Percentiles rank a stretch among this genome's conserved stretches.
These are phyloP conservation scores for Phyllosticta paracitricarpa DNA, from an alignment of 2,329 filamentous ascomycete genomes.

Conservation along the genomic window DNA sequence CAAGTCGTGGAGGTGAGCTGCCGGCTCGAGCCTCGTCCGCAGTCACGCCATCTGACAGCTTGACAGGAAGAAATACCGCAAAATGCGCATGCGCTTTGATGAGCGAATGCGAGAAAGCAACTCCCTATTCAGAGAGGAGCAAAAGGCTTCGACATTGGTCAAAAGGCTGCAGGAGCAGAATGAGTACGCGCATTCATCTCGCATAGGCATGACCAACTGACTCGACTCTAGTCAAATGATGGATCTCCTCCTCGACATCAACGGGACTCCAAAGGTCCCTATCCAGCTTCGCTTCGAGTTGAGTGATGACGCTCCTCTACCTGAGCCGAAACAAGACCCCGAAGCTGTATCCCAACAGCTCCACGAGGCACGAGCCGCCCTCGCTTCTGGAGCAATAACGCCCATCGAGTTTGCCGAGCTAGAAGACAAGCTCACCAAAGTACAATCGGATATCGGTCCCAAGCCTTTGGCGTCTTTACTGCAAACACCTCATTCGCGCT, in stretches of 20 bases:
- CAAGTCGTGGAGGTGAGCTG: constrained; percentile 8
- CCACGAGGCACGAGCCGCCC: constrained; percentile 26
- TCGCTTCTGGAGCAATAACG: constrained; percentile 20
- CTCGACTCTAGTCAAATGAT: constrained; percentile 60
- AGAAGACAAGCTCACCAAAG: constrained; percentile 21
- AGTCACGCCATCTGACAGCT: neutral
- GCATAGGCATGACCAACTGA: neutral
- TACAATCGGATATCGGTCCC: constrained; percentile 18
- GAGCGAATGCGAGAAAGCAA: constrained; percentile 72
- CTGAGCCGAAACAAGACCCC: constrained; percentile 12
- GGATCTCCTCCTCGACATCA: constrained; percentile 82
- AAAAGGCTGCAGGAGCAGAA: constrained; percentile 83
- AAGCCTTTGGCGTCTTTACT: constrained; percentile 29
- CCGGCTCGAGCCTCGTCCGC: neutral
- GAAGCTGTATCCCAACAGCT: constrained; percentile 19
- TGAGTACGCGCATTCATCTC: constrained; percentile 54
- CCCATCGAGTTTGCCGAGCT: constrained; percentile 21
- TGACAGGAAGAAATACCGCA: constrained; percentile 79
- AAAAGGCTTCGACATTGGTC: constrained; percentile 68
- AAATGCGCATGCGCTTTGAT: constrained; percentile 75
- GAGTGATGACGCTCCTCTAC: constrained; percentile 16
- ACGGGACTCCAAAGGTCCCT: constrained; percentile 70
- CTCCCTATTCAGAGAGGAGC: constrained; percentile 69
- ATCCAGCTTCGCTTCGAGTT: constrained; percentile 66
- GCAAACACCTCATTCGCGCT: constrained; percentile 30